A percentile compares a stretch with the other conserved stretches of the same genome.
Evolutionary conservation across 23 red algal genomes (phyloP).

Genomic region (Gracilaria domingensis): DNA sequence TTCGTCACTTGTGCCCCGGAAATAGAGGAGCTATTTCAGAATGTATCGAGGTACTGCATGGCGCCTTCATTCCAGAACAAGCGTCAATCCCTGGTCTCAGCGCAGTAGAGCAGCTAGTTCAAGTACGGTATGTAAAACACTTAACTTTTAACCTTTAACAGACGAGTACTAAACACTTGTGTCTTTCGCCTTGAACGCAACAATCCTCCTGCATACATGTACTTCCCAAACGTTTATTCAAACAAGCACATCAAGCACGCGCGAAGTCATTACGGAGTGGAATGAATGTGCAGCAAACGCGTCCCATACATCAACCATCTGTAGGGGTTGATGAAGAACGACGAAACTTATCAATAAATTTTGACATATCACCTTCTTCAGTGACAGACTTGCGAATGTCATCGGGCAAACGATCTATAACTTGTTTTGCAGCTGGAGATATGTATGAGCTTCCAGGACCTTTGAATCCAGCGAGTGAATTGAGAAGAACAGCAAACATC

Average conservation of each 20-base stretch:
- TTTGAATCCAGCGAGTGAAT: constrained; percentile 8
- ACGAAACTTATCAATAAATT: not conserved
- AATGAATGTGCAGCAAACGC: too few species aligned
- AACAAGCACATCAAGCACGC: too few species aligned
- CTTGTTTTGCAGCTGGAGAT: constrained; percentile 1
- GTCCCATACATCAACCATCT: not conserved
- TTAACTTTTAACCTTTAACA: not conserved
- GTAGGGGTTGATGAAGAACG: not conserved
- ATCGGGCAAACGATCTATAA: constrained; percentile 17
- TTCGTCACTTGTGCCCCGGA: constrained; percentile 94
- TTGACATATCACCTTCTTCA: constrained; percentile 24
- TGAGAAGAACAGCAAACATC: not conserved
- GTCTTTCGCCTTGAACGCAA: not conserved
- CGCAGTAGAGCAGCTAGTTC: not conserved
- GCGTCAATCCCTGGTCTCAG: constrained; percentile 24
- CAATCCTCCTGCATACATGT: too few species aligned
- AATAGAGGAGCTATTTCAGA: constrained; percentile 88
- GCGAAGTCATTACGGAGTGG: too few species aligned
- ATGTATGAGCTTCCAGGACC: constrained; percentile 25
- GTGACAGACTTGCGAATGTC: constrained; percentile 16
- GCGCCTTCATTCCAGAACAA: constrained; percentile 62
- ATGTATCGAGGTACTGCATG: constrained; percentile 89
- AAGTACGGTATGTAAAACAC: not conserved
- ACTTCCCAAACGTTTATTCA: too few species aligned
- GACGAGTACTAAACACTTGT: not conserved